Base-by-base conservation (phyloP, 2,329 filamentous ascomycete species). In the Colletotrichum liaoningense region DNA sequence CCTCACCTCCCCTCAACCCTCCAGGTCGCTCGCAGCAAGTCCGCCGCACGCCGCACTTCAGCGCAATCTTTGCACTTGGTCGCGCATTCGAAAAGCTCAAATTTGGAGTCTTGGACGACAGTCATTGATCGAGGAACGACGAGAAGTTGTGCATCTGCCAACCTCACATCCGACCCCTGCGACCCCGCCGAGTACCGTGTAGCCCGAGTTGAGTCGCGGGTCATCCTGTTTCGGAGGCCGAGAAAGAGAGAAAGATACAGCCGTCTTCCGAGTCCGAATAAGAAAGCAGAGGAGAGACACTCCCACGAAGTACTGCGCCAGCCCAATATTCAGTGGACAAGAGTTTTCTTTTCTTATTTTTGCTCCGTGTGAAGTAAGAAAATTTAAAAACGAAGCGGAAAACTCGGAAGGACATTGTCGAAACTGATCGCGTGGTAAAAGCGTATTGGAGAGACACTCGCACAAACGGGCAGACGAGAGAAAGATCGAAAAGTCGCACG, bases 261-360 rank as follows among this genome's bases (percentile, higher is more conserved):
- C 28, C 67, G 56, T 26, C 67, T 57, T 64, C 70, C 67, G 70
- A 65, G 55, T 66, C 49, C 42, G 60, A 73, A 73, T 70, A 73
- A 70, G 70, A 73, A 73, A 73, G 60, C 26, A 60, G 60, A 59
- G 70, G 66, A 70, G 70, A 73, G 67, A 65, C 60, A 69, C 38
- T 22, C 14, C 35, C 57, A 62, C 19, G 55, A 33, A 65, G 67
- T 68, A 35, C 52, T 57, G 38, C 54, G 24, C 59, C 60, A 66
- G 35, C n/a, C 30, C 8, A 57, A 28, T 42, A 64, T n/a, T 30
- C 38, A 55, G 26, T 52, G 60, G 55, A 62, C 55, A 24, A 42
- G 30, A 56, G 2, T n/a, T 38, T 38, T 22, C 38, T 16, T 56
- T 56, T 42, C 46, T 28, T 28, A 5, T 19, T 24, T 28, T 22